A percentile compares a stretch with the other conserved stretches of the same genome.
These are phyloP conservation scores for Boletus rex-veris DNA, from an alignment of 768 basidiomycete species.

Conservation along the genomic window DNA sequence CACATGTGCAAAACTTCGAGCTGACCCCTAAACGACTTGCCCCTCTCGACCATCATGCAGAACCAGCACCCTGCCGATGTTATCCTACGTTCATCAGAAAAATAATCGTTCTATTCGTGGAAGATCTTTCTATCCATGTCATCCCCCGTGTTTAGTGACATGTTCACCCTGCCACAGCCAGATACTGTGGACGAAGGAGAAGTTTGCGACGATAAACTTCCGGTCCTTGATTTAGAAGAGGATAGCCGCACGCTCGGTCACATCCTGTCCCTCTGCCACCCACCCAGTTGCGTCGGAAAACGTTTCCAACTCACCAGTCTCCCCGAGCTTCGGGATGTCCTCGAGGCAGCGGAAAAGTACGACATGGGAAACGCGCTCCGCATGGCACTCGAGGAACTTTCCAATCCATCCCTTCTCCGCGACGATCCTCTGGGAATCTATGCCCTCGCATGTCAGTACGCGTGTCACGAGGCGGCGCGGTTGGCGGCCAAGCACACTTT, in stretches of 20 bases:
- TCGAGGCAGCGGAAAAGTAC: constrained; percentile 15
- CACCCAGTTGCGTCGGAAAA: not conserved
- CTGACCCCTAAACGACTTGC: not conserved
- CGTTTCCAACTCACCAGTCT: not conserved
- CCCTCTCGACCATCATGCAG: constrained; percentile 5
- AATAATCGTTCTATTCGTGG: constrained; percentile 2
- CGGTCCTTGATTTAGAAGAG: constrained; percentile 11
- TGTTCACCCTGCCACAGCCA: constrained; percentile 14
- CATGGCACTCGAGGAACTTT: constrained; percentile 3
- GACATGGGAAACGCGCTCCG: constrained; percentile 9
- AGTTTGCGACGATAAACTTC: not conserved
- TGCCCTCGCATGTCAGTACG: constrained; percentile 12
- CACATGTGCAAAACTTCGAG: no score
- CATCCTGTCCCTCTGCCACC: constrained; percentile 11
- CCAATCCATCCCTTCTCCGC: not conserved
- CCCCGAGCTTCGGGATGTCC: constrained; percentile 4
- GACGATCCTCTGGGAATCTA: constrained; percentile 7
- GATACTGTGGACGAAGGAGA: not conserved
- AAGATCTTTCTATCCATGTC: constrained; percentile 4
- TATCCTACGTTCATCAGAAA: constrained; percentile 15
- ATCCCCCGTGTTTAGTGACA: constrained; percentile 13
- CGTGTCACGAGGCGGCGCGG: not conserved
- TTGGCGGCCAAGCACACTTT: constrained; percentile 10
- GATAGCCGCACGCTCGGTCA: constrained; percentile 3
- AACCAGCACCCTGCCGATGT: constrained; percentile 8